Base-by-base conservation (phyloP, 1,284 basidiomycete genomes). In the Spongispora temasekensis region DNA sequence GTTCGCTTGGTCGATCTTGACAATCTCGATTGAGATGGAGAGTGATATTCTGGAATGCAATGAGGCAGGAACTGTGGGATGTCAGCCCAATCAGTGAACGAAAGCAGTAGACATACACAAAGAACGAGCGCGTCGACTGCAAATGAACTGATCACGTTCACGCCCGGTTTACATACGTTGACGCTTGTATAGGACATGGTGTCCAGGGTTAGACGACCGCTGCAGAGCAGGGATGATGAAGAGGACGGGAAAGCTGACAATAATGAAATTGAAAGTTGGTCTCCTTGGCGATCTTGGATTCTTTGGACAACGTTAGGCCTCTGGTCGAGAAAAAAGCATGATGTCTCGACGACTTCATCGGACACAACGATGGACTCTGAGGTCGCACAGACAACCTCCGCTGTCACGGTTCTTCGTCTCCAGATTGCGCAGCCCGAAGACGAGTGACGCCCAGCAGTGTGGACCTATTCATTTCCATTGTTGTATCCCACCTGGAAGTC, bases 1-100 rank as follows among this genome's bases (percentile, higher is more conserved):
- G n/a, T n/a, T n/a, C n/a, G 97, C 97, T 76, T 98, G 95, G 61
- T 97, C 94, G 9, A 93, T 97, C 81, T 97, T 98, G 82, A 98
- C 95, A 64, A 98, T 92, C 78, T 98, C 96, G 74, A 98, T 95
- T 53, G 95, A 96, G 74, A 98, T 98, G 81, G 97, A 97, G 32
- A 99, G 85, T 93, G 72, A 98, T 97, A 76, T 98, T 98, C 78
- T 98, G 95, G 81, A 98, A 98, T 2, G 93, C 90, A 72, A 99
- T 93, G 53, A 99, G 83, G 71, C 89, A 93, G 3, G 91, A 91
- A 12, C 90, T 93, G 65, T 13, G 25, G 46, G 4, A 65, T n/a
- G n/a, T 70, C 37, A 69, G 65, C 31, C 23, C 21, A 21, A 27
- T 37, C 12, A 60, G 54, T 23, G 9, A 27, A 56, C 4, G 9